Base-by-base conservation (phyloP, 805 yeast species). In the Zygotorulaspora florentina region DNA sequence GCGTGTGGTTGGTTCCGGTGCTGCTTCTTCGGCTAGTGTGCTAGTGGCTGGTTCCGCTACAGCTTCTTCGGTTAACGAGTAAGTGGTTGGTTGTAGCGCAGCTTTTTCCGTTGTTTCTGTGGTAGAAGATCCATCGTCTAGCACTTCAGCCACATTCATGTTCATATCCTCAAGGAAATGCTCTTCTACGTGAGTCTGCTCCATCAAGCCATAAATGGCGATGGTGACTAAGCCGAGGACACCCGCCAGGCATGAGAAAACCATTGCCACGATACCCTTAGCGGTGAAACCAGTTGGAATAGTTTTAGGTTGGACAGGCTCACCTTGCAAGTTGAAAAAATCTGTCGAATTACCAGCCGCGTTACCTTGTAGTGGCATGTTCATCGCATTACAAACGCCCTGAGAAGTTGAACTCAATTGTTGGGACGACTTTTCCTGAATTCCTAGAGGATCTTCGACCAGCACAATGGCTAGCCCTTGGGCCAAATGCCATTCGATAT, bases 401-500 rank as follows among this genome's bases (percentile, higher is more conserved):
- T 64, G 69, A 70, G 79, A 84, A 66, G 75, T 74, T 2, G 79
- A 81, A 30, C 90, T 75, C 41, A 90, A 62, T 43, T 73, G 73
- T 68, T 85, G 86, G 12, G 68, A 48, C 45, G 68, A 57, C 46
- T 72, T 71, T 15, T 65, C 66, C 65, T 83, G 87, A 40, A 91
- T 73, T 46, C 75, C 74, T 9, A 65, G 55, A 25, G 99, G 99
- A 45, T 88, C 96, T 71, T 91, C 99, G 44, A 91, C 70, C 36
- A 93, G 71, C 9, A 75, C 73, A 45, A 89, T 58, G 10, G 95
- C 95, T 58, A 91, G 77, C 61, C 99, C 99, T 73, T 93, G 98
- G 61, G 82, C 77, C 74, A 91, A 77, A 72, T 93, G 99, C 99
- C 99, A 91, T 67, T 93, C 98, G 61, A 93, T 85, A 67, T 91